phyloP scores from a whole-genome alignment of 108 stramenopile species.

The Cyclostephanos tholiformis region DNA sequence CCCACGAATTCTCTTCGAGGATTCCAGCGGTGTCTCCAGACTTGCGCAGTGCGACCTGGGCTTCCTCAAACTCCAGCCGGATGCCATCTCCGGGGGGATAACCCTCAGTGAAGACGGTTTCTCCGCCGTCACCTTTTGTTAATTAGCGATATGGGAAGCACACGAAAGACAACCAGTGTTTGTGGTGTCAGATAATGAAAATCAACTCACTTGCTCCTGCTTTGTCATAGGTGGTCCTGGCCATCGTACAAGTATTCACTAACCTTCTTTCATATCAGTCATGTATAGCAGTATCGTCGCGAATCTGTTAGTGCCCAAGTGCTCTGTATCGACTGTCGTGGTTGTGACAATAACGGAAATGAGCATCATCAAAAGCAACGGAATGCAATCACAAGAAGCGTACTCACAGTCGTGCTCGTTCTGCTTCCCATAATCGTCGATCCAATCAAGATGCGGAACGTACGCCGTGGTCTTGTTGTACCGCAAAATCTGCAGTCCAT shows the following conservation, averaged over 20 bases:
- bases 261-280: slow-evolving; percentile 71
- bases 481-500: slow-evolving; percentile 94
- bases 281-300: slow-evolving; percentile 97
- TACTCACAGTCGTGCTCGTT: slow-evolving; percentile 60
- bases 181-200: background rate
- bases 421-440: slow-evolving; percentile 62
- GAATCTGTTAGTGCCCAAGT: slow-evolving; percentile 88
- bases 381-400: background rate
- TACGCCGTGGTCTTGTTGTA: slow-evolving; percentile 95
- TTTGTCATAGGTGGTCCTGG: background rate
- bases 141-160: background rate
- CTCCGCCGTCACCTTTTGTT: slow-evolving; percentile 78
- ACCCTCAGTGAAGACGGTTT: slow-evolving; percentile 89
- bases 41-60: slow-evolving; percentile 45
- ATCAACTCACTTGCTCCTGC: background rate
- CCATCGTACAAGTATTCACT: background rate
- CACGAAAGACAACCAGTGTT: background rate
- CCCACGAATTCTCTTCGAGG: slow-evolving; percentile 74
- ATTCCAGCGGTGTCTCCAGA: slow-evolving; percentile 54
- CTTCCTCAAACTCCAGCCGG: slow-evolving; percentile 25
- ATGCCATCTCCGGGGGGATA: slow-evolving; percentile 57
- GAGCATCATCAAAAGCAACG: background rate
- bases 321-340: slow-evolving; percentile 55
- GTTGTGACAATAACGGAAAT: background rate
- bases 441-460: slow-evolving; percentile 90